Conservation (phyloP, 371 early-diverging fungal genomes). For the Circinella umbellata region DNA sequence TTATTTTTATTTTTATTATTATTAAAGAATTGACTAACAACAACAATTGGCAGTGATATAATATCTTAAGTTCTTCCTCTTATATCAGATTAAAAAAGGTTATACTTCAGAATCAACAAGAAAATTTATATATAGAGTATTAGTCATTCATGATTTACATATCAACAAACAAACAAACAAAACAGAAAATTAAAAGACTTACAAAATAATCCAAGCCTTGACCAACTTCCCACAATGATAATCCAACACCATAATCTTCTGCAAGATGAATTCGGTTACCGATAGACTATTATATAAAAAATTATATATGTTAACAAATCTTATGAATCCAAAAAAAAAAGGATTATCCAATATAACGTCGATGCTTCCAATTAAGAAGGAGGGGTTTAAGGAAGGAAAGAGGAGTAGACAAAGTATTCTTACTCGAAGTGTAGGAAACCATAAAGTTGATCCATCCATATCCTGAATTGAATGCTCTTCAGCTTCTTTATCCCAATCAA, state of each 20-base stretch:
- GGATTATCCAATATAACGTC: no score
- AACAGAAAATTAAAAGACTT: slow-evolving; percentile 21
- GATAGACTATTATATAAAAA: slow-evolving; percentile 47
- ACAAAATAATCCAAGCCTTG: slow-evolving; percentile 72
- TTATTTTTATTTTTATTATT: background rate
- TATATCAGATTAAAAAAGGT: slow-evolving; percentile 7
- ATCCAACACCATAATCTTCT: slow-evolving; percentile 60
- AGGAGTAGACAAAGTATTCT: background rate
- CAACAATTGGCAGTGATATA: background rate
- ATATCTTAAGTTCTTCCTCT: background rate
- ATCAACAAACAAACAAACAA: no score
- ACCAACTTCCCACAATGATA: slow-evolving; percentile 72
- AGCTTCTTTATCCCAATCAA: slow-evolving; percentile 51
- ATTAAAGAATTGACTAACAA: background rate
- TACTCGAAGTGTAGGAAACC: slow-evolving; percentile 60
- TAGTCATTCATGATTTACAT: no score
- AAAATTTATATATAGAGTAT: background rate
- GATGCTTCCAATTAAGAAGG: no score
- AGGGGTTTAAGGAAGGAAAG: no score
- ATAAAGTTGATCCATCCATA: slow-evolving; percentile 45
- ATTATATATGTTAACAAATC: background rate
- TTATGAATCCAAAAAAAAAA: background rate
- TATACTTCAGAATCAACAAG: background rate
- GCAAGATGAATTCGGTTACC: slow-evolving; percentile 50
- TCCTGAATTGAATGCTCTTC: slow-evolving; percentile 55